These are phyloP conservation scores for Aspergillus glaucus DNA, from an alignment of 2,329 filamentous ascomycete genomes.

Conservation along the genomic window DNA sequence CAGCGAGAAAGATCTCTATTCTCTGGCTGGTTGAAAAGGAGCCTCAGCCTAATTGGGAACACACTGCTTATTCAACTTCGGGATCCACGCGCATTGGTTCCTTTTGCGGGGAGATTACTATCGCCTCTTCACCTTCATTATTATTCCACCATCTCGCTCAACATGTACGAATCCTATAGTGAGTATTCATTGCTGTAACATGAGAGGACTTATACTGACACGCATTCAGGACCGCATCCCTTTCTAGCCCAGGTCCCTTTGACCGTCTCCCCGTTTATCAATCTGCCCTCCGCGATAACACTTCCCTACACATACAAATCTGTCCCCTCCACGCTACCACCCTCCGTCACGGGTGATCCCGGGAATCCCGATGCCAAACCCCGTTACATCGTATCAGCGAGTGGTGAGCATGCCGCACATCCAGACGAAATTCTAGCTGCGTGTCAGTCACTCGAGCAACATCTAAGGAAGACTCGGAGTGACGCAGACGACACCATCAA, in stretches of 20 bases:
- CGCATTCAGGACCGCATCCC: conserved; percentile 62
- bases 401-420: conserved; percentile 73
- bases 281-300: conserved; percentile 80
- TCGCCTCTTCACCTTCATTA: neutral
- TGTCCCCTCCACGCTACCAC: conserved; percentile 79
- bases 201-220: neutral
- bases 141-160: conserved; percentile 2
- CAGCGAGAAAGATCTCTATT: neutral
- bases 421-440: conserved; percentile 79
- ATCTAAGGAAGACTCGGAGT: conserved; percentile 63
- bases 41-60: neutral
- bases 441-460: conserved; percentile 69
- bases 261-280: conserved; percentile 89
- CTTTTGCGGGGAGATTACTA: neutral
- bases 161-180: conserved; percentile 43
- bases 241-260: conserved; percentile 88
- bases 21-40: neutral
- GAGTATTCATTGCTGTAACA: conserved; percentile 11
- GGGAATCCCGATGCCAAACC: conserved; percentile 43
- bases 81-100: neutral
- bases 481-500: conserved; percentile 61
- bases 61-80: neutral
- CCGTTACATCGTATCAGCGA: conserved; percentile 71
- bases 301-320: conserved; percentile 93
- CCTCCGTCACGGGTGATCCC: conserved; percentile 55